Base-by-base conservation (phyloP, 2,329 filamentous ascomycete species). In the Xylaria multiplex region DNA sequence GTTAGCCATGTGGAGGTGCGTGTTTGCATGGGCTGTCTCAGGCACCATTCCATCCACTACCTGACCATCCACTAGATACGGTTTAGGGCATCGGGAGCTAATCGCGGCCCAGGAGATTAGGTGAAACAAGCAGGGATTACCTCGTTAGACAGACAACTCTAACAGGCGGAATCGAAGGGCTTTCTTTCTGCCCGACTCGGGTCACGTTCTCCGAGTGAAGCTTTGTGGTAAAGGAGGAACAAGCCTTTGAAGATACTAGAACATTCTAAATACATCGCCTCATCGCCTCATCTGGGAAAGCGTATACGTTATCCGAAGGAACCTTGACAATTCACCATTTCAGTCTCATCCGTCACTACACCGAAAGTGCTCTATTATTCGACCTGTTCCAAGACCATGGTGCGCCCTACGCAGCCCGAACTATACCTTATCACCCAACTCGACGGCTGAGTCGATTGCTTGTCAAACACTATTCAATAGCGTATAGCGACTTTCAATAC, bases 41-140 rank as follows among this genome's bases (percentile, higher is more conserved):
- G 61, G 62, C 62, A 59, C 57, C 50, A 55, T 55, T 48, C 57
- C 24, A 55, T n/a, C 49, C 32, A 49, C 9, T 27, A 16, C 9
- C 45, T 6, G 4, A 22, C 57, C 24, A 55, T n/a, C 49, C 54
- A 11, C 19, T 40, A 22, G 11, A 30, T 22, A 43, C 13, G 50
- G 57, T 54, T 66, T 69, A 67, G 62, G 52, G 50, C 46, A 48
- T 40, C 55, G 52, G 63, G 63, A 62, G 59, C 62, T 67, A 62
- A 70, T 64, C 62, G 56, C 64, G 66, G 60, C 63, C 66, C 66
- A 67, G 66, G 61, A 67, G 61, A 63, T 65, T 59, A 67, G 67
- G 62, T 65, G 56, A 70, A 60, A 70, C 66, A 35, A 54, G 56
- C 69, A 72, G 63, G 70, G 70, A 42, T 68, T 35, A 24, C 54